Conservation (phyloP, 441 rosid genomes). For the Monsonia emarginata region DNA sequence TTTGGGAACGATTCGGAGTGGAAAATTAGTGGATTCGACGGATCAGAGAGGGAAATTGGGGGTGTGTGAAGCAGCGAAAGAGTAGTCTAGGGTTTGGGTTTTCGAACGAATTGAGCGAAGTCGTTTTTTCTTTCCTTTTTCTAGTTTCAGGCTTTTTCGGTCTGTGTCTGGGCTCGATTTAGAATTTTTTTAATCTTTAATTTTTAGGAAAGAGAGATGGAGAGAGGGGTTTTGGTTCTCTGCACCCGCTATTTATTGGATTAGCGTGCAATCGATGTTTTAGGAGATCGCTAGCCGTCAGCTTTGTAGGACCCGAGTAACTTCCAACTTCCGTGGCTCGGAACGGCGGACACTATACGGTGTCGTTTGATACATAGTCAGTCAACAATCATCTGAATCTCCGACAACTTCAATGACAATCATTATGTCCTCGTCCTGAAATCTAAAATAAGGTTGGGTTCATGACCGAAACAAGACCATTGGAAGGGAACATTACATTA, state of each 20-base stretch:
- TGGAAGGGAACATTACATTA: too few relatives aligned
- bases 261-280: background rate
- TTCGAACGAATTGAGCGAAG: background rate
- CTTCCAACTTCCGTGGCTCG: background rate
- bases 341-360: background rate
- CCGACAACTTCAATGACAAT: too few relatives aligned
- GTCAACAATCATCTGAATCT: too few relatives aligned
- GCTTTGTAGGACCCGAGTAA: background rate
- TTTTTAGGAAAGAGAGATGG: background rate
- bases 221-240: background rate
- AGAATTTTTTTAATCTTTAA: background rate
- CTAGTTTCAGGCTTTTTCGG: background rate
- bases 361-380: too few relatives aligned
- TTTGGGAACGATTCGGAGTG: background rate
- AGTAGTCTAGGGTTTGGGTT: conserved; percentile 4
- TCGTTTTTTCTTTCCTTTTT: background rate
- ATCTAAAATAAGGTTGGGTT: too few relatives aligned
- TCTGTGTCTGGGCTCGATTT: background rate
- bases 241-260: background rate
- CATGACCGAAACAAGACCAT: too few relatives aligned
- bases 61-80: background rate
- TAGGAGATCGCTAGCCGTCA: background rate
- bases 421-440: too few relatives aligned
- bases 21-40: background rate
- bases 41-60: background rate